Conservation (phyloP, 1,284 basidiomycete genomes). For the Rhizoctonia solani region DNA sequence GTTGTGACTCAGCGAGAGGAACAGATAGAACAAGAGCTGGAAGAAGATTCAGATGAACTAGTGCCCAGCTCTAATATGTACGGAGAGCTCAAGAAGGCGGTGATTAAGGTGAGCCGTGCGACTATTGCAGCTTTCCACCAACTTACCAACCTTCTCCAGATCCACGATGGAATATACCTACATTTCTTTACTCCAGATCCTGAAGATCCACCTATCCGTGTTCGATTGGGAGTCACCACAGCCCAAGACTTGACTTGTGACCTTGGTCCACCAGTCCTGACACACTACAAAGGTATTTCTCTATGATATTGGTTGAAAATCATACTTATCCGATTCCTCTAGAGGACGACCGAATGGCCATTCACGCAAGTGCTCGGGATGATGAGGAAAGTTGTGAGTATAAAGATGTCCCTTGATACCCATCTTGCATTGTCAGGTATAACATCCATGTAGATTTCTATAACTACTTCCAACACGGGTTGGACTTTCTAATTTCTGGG, state of each 20-base stretch:
- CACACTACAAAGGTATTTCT: slow-evolving; percentile 64
- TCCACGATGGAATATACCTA: slow-evolving; percentile 71
- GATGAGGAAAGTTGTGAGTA: slow-evolving; percentile 40
- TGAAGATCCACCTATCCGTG: slow-evolving; percentile 53
- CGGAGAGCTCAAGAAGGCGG: slow-evolving; percentile 67
- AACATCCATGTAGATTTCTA: slow-evolving; percentile 72
- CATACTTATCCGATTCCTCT: neutral
- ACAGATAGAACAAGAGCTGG: slow-evolving; percentile 54
- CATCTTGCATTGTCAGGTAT: neutral
- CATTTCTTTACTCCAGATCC: slow-evolving; percentile 54
- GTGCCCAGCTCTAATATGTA: slow-evolving; percentile 64
- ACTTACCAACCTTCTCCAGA: slow-evolving; percentile 49
- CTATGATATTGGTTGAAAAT: neutral
- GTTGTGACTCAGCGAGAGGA: slow-evolving; percentile 60
- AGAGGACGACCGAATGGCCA: slow-evolving; percentile 84
- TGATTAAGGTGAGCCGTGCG: slow-evolving; percentile 61
- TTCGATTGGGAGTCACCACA: slow-evolving; percentile 78
- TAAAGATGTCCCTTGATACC: too few species aligned
- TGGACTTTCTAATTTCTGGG: slow-evolving; percentile 75
- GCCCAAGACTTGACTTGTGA: slow-evolving; percentile 79
- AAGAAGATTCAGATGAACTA: slow-evolving; percentile 68
- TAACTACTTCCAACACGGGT: slow-evolving; percentile 87
- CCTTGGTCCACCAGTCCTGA: slow-evolving; percentile 74
- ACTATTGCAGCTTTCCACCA: slow-evolving; percentile 7
- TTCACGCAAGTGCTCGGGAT: slow-evolving; percentile 61